Evolutionary conservation across 1,139 yeast genomes (phyloP).

Genomic region (Yamadazyma diddensiae): DNA sequence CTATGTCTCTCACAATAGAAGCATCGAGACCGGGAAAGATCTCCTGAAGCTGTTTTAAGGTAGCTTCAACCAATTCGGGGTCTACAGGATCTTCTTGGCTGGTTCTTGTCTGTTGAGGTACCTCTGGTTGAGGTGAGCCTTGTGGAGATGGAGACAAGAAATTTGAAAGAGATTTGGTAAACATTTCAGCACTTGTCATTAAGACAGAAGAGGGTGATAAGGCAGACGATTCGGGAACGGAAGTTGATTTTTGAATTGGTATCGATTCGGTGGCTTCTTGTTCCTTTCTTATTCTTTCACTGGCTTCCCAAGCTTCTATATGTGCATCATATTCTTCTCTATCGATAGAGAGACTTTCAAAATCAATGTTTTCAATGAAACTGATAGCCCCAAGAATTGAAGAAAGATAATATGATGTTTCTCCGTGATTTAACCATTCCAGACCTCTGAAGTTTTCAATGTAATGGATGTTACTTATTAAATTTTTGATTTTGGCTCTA

Average conservation of each 20-base stretch:
- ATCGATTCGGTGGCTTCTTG: constrained; percentile 17
- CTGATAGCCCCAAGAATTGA: constrained; percentile 84
- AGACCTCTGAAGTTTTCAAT: constrained; percentile 80
- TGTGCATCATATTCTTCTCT: constrained; percentile 53
- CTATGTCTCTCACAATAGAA: constrained; percentile 67
- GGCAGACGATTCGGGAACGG: constrained; percentile 20
- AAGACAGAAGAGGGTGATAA: constrained; percentile 51
- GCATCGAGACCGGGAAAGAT: constrained; percentile 78
- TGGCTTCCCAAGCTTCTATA: constrained; percentile 51
- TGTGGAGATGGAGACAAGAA: constrained; percentile 45
- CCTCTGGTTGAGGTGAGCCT: constrained; percentile 10
- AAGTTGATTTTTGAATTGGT: constrained; percentile 11
- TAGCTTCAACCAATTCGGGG: constrained; percentile 19
- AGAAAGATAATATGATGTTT: constrained; percentile 82
- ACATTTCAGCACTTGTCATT: constrained; percentile 51
- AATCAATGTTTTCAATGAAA: constrained; percentile 62
- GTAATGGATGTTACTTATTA: constrained; percentile 77
- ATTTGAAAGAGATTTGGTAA: constrained; percentile 47
- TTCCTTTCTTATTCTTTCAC: constrained; percentile 17
- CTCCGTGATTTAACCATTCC: constrained; percentile 72
- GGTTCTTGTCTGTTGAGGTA: constrained; percentile 2
- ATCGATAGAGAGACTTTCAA: constrained; percentile 58
- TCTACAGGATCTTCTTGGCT: constrained; percentile 4
- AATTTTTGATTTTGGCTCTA: constrained; percentile 57
- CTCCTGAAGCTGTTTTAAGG: constrained; percentile 48